These are phyloP conservation scores for Boletales sp. DNA, from an alignment of 768 basidiomycete genomes.

Conservation along the genomic window DNA sequence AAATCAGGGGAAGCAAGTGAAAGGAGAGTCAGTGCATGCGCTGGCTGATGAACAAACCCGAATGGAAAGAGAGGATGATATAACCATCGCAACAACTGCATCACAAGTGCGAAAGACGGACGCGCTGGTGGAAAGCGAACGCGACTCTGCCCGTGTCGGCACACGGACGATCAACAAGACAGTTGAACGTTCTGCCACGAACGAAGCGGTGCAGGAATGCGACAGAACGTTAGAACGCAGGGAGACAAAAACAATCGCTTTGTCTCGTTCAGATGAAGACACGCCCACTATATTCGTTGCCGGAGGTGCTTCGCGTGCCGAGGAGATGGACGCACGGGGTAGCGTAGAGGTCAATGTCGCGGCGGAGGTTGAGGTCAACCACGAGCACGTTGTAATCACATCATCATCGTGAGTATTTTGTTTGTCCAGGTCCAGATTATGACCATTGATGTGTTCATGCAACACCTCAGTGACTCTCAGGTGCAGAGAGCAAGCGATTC, in stretches of 20 bases:
- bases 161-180: background rate
- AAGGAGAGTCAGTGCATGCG: background rate
- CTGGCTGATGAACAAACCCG: background rate
- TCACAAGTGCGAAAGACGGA: background rate
- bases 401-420: background rate
- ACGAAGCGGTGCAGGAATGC: background rate
- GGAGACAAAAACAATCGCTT: no score
- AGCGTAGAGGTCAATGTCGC: background rate
- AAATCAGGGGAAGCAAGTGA: background rate
- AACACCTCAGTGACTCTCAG: no score
- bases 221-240: no score
- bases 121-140: background rate
- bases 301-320: no score
- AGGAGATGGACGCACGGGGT: background rate
- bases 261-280: background rate
- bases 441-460: no score
- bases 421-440: background rate
- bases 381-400: background rate
- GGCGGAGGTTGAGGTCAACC: background rate
- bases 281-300: background rate
- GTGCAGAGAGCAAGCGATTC: background rate
- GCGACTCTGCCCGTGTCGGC: background rate
- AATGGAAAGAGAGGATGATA: background rate
- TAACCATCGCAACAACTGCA: background rate
- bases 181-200: background rate